Base-by-base conservation (phyloP, 306 rosid species). In the Neltuma alba region DNA sequence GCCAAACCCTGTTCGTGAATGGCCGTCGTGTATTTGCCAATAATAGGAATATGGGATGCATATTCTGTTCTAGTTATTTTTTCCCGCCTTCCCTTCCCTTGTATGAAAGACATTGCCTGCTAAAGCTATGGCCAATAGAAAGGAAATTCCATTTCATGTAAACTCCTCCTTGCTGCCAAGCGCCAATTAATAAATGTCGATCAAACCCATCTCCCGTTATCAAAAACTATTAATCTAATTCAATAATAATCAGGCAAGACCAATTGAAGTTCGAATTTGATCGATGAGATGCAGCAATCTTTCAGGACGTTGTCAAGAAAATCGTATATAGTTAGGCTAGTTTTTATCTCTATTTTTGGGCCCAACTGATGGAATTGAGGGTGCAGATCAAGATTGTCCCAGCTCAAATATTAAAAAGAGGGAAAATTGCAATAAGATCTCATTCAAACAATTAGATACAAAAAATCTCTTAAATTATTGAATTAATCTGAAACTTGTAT, bases 11-110 rank as follows among this genome's bases (percentile, higher is more conserved):
- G 40, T 30, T 79, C 2, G 41, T 37, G 64, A 21, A 48, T 58
- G 86, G 85, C 44, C 25, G 45, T 12, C 48, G 16, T 58, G 72
- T 42, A 67, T 80, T 86, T 79, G 66, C 89, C 67, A 38, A 57
- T 21, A 71, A 79, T 85, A 79, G 84, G 47, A 72, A n/a, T n/a
- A n/a, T n/a, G n/a, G n/a, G n/a, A n/a, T 44, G 28, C 27, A 6
- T 15, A 47, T 66, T 36, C 13, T 10, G 65, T 27, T 60, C 12
- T 28, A n/a, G n/a, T n/a, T n/a, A n/a, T n/a, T n/a, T n/a, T n/a
- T n/a, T n/a, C n/a, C n/a, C n/a, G n/a, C n/a, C n/a, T n/a, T 21
- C 21, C 3, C 13, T 11, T 14, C 7, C 13, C 37, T 21, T 14
- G 5, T 6, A 61, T 61, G 67, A 20, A 12, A 28, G 30, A 5